Conservation (phyloP, 2,329 filamentous ascomycete genomes). For the Trichophyton schoenleinii region DNA sequence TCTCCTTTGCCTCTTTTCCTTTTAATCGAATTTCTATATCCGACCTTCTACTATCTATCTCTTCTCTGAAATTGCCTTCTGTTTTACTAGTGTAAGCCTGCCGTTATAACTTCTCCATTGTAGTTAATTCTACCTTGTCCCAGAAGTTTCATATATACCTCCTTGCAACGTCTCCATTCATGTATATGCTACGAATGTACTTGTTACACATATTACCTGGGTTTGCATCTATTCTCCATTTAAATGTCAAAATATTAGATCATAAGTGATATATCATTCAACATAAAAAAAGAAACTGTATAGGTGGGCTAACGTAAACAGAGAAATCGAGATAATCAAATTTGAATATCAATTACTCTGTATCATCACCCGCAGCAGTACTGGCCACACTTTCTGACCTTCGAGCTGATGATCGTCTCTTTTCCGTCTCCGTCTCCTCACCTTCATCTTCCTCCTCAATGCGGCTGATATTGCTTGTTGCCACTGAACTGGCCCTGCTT, state of each 20-base stretch:
- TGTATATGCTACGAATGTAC: background rate
- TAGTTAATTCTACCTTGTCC: conserved; percentile 1
- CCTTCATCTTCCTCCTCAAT: conserved; percentile 11
- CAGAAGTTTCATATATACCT: background rate
- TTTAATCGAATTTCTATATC: background rate
- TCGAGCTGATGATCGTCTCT: background rate
- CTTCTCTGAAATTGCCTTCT: background rate
- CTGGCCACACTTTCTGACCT: conserved; percentile 8
- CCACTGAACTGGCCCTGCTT: background rate
- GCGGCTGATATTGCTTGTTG: background rate
- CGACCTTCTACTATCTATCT: background rate
- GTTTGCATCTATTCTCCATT: too few species aligned
- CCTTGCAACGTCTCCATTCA: background rate
- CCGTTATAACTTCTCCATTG: background rate
- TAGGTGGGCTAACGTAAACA: background rate
- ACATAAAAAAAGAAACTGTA: background rate
- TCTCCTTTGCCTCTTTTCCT: too few species aligned
- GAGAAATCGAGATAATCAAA: background rate
- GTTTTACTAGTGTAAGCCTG: background rate
- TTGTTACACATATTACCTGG: background rate
- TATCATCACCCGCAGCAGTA: conserved; percentile 8
- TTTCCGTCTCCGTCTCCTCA: conserved; percentile 12
- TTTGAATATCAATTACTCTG: conserved; percentile 1
- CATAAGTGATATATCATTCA: background rate
- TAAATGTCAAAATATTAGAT: background rate